Percentiles rank a stretch among this genome's conserved stretches.
phyloP scores from a whole-genome alignment of 768 basidiomycete genomes.

The Leccinum incarnatum region DNA sequence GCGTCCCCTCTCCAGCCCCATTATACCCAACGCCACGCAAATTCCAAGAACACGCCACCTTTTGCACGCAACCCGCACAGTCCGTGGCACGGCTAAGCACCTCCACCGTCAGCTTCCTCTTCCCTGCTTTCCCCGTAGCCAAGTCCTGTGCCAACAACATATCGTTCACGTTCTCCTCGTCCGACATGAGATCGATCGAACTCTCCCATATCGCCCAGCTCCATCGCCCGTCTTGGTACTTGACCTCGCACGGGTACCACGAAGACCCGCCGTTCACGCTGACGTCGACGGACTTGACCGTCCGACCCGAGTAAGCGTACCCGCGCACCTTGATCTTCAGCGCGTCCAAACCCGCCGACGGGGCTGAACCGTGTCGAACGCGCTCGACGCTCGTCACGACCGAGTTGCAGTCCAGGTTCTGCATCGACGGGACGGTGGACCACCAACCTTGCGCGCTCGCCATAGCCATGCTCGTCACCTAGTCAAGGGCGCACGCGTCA shows the following conservation, averaged over 20 bases:
- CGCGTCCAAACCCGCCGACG: conserved; percentile 16
- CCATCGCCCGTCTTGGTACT: conserved; percentile 63
- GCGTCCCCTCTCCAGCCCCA: conserved; percentile 28
- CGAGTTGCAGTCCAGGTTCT: conserved; percentile 59
- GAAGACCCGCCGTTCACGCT: conserved; percentile 49
- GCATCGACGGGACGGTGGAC: conserved; percentile 58
- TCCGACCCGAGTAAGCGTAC: conserved; percentile 52
- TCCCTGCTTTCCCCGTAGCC: conserved; percentile 8
- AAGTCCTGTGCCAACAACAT: neutral
- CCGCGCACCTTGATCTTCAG: conserved; percentile 43
- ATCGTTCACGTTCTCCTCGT: conserved; percentile 21
- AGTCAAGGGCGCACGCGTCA: neutral
- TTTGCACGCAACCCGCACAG: conserved; percentile 47
- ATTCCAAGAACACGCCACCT: conserved; percentile 55
- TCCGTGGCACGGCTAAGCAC: conserved; percentile 53
- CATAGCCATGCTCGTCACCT: conserved; percentile 27
- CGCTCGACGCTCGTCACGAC: conserved; percentile 40
- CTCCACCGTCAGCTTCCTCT: conserved; percentile 18
- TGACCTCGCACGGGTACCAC: conserved; percentile 51
- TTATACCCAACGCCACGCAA: conserved; percentile 56
- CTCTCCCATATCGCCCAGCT: conserved; percentile 75
- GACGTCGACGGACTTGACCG: conserved; percentile 49
- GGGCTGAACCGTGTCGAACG: neutral
- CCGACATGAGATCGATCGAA: conserved; percentile 35
- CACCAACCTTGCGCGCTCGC: conserved; percentile 37